Base-by-base conservation (phyloP, 257 asterid genomes). In the Rubia yunnanensis region DNA sequence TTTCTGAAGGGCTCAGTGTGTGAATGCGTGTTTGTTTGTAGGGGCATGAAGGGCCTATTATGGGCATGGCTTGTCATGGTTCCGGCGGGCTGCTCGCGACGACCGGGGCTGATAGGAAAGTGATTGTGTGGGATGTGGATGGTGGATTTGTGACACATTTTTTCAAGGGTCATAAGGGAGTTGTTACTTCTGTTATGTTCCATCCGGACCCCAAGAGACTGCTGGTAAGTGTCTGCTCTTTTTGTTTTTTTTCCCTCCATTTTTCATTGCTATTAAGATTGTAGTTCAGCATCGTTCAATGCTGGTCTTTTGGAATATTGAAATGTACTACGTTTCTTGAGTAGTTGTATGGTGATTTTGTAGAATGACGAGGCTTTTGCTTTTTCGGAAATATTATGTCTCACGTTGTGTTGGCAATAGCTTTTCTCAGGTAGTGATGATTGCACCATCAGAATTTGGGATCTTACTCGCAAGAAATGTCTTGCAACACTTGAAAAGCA, bases 11-110 rank as follows among this genome's bases (percentile, higher is more conserved):
- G 64, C 10, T 24, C 0, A 4, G 3, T 32, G 49, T 50, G 23
- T 28, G 55, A 28, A 10, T 44, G 31, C 17, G 31, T 70, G 63
- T 64, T 44, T 31, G 61, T 61, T 41, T 65, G 5, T 72, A 92
- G 99, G 97, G 96, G 68, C 97, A 94, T 14, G 97, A 90, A 79
- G 99, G 99, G 68, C 97, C 97, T 3, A 80, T 90, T 15, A 83
- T 83, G 97, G 86, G 90, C 65, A 90, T 90, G 97, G 91, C 92
- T 50, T 85, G 95, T 74, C 95, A 94, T 62, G 91, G 96, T 2
- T 94, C 99, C 0, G 99, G 99, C 10, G 97, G 97, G 24, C 79
- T 94, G 81, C 80, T 94, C 74, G 99, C 96, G 0, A 90, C 99
- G 24, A 96, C 99, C 3, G 99, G 99, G 46, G 88, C 99, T 31